Conservation (phyloP, 75 land plant species). For the Picea glauca region DNA sequence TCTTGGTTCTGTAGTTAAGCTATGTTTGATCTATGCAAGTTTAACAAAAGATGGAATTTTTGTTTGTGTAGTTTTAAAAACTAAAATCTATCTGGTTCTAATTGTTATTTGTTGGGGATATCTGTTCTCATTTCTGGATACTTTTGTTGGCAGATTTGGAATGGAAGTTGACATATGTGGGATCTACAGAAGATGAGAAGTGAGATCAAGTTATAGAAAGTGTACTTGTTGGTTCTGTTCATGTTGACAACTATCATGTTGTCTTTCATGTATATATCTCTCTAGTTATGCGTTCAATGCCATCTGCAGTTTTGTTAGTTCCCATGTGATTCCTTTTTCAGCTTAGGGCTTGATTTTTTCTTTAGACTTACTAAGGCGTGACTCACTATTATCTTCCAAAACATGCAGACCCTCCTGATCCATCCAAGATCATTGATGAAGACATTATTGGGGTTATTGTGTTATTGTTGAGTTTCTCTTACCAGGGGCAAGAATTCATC, state of each 20-base stretch:
- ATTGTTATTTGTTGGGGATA: not conserved
- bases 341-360: not conserved
- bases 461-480: slow-evolving; percentile 82
- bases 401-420: slow-evolving; percentile 91
- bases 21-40: not conserved
- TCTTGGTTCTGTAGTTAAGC: no score
- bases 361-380: not conserved
- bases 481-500: slow-evolving; percentile 83
- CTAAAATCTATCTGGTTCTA: not conserved
- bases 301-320: not conserved
- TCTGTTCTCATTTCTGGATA: not conserved
- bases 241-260: slow-evolving; percentile 89
- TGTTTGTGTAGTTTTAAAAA: not conserved
- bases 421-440: slow-evolving; percentile 80
- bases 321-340: not conserved
- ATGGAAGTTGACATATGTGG: slow-evolving; percentile 94
- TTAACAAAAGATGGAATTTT: not conserved
- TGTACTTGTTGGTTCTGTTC: slow-evolving; percentile 94
- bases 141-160: slow-evolving; percentile 69
- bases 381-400: not conserved
- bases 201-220: slow-evolving; percentile 91
- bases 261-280: slow-evolving; percentile 60
- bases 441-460: slow-evolving; percentile 95
- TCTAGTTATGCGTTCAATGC: not conserved
- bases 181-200: slow-evolving; percentile 93